Conservation (phyloP, 352 stramenopile species). For the Blastocystis hominis region DNA sequence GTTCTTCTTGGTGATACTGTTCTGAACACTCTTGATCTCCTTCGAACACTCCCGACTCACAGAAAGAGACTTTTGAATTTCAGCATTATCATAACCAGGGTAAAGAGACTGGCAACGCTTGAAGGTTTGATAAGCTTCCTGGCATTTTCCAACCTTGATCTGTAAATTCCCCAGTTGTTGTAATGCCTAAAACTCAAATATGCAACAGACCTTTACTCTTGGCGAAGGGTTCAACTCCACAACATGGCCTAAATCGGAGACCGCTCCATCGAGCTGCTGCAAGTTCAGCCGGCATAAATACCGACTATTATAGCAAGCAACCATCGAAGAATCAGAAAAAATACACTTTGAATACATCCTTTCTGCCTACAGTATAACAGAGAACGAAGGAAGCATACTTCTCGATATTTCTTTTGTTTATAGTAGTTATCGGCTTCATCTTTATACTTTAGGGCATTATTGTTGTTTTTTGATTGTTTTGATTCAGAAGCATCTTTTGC, state of each 20-base stretch:
- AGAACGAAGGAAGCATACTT: not conserved
- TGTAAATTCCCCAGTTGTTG: conserved; percentile 36
- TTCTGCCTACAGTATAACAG: not conserved
- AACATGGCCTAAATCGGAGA: not conserved
- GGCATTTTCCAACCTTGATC: conserved; percentile 34
- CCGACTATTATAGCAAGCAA: conserved; percentile 5
- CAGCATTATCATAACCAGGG: not conserved
- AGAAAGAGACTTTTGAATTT: not conserved
- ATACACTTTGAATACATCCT: conserved; percentile 56
- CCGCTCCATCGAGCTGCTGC: conserved; percentile 10
- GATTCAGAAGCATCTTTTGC: not conserved
- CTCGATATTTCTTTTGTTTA: not conserved
- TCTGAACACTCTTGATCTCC: not conserved
- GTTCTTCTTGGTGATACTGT: not conserved
- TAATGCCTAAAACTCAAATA: not conserved
- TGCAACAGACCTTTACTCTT: not conserved
- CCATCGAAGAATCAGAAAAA: not conserved
- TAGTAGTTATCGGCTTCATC: not conserved
- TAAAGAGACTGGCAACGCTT: not conserved
- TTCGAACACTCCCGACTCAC: not conserved
- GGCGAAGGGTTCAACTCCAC: not conserved
- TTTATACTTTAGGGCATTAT: not conserved
- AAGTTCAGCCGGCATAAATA: conserved; percentile 22
- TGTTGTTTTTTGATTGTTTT: not conserved
- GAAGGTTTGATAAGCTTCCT: not conserved